Conservation (phyloP, 2,329 filamentous ascomycete genomes). For the Xylariaceae sp. region DNA sequence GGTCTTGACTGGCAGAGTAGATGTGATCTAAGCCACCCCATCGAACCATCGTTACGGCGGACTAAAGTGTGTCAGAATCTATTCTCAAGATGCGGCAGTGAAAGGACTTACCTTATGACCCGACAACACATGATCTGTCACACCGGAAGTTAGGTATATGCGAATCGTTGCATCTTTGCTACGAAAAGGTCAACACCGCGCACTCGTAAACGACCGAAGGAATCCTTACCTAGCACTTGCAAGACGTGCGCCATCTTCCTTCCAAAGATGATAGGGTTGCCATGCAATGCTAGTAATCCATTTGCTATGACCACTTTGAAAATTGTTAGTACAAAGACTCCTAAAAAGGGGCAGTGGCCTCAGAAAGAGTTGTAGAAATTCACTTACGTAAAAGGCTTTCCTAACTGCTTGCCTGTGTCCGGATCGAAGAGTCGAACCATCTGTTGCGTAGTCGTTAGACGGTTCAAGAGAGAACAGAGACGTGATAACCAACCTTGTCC, state of each 20-base stretch:
- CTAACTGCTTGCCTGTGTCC: slow-evolving; percentile 68
- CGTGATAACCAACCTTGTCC: slow-evolving; percentile 54
- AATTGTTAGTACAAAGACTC: slow-evolving; percentile 1
- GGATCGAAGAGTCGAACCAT: slow-evolving; percentile 87
- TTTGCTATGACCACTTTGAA: slow-evolving; percentile 65
- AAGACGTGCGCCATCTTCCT: slow-evolving; percentile 66
- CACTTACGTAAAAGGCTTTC: slow-evolving; percentile 57
- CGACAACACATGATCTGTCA: slow-evolving; percentile 74
- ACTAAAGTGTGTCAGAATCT: slow-evolving; percentile 39
- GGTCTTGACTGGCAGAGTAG: slow-evolving; percentile 85
- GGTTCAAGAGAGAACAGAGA: not conserved
- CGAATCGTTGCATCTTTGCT: slow-evolving; percentile 86
- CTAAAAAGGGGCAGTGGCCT: not conserved
- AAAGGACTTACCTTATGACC: slow-evolving; percentile 58
- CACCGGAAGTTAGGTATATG: slow-evolving; percentile 76
- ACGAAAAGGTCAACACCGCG: slow-evolving; percentile 29
- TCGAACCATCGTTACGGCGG: slow-evolving; percentile 80
- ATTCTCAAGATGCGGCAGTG: not conserved
- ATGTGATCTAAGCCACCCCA: slow-evolving; percentile 89
- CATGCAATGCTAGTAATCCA: slow-evolving; percentile 85
- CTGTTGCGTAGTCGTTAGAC: slow-evolving; percentile 15
- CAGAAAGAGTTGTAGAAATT: not conserved
- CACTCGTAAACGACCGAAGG: not conserved
- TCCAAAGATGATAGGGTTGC: slow-evolving; percentile 88
- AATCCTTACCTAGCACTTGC: slow-evolving; percentile 54